Evolutionary conservation across 2,329 filamentous ascomycete genomes (phyloP), one percentile per base, ranked within the genome.

Genomic region (Nothophaeocryptopus gaeumannii): DNA sequence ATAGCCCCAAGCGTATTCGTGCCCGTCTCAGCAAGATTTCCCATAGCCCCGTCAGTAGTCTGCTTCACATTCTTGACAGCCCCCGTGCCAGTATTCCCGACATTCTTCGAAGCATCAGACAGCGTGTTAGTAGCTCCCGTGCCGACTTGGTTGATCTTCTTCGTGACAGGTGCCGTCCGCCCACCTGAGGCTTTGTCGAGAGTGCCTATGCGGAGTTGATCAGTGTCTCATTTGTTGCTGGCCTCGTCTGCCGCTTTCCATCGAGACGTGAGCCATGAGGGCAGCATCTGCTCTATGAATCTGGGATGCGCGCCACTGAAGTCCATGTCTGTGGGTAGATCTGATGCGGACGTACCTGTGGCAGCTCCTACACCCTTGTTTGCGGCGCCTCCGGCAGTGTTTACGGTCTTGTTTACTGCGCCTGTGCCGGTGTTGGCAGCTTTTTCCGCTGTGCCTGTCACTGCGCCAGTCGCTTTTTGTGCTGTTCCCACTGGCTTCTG

Each of bases 61-160:
- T 58, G 47, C 45, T 68, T 70, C 1, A 72, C 51, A 26, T 70
- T 71, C 8, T 53, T 58, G 10, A 57, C 59, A 32, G 59, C 62
- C 13, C 56, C 51, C 32, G 55, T 52, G 1, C 67, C 68, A 2
- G 70, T 67, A 39, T 68, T 64, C 29, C 67, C 62, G 9, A 71
- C 65, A 13, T 66, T 65, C 58, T 69, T 74, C 1, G 69, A 60
- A 2, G 64, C 63, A 29, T 63, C 52, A 7, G 39, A 40, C 0
- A 69, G 64, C 4, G 67, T 66, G 54, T 68, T 69, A 0, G 70
- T 63, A 0, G 63, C 62, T 30, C 64, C 65, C 5, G 67, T 68
- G 0, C 63, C 64, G 2, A 67, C 65, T 40, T 66, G 62, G 16
- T 65, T 60, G 36, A 65, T 64, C 31, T 64, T 65, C 35, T 67